phyloP scores from a whole-genome alignment of 129 eudicot genomes.

The Flaveria brownii region DNA sequence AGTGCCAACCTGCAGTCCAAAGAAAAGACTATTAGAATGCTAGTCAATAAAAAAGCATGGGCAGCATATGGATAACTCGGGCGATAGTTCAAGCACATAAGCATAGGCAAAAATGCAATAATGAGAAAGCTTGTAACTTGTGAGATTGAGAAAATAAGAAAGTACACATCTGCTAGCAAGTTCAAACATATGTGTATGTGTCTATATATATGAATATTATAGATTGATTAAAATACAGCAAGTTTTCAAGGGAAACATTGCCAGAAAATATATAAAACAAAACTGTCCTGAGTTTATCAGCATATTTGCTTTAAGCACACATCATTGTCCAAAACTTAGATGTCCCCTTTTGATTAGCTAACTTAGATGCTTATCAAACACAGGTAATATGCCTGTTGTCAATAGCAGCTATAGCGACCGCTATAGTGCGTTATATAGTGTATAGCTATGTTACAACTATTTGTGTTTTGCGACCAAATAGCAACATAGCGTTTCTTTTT shows the following conservation, averaged over 20 bases:
- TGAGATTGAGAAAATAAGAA: neutral
- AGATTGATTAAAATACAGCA: neutral
- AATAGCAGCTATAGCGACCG: too few species aligned
- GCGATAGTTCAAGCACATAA: neutral
- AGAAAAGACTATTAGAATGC: conserved; percentile 24
- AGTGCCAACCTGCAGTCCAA: conserved; percentile 86
- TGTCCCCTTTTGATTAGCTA: neutral
- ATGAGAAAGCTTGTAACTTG: conserved; percentile 12
- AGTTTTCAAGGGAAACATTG: neutral
- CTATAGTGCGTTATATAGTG: too few species aligned
- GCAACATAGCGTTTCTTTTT: too few species aligned
- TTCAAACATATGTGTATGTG: neutral
- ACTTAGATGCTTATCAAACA: too few species aligned
- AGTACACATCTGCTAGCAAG: conserved; percentile 13
- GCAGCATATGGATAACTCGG: conserved; percentile 8
- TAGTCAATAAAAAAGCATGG: neutral
- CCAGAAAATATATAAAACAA: neutral
- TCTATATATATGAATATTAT: neutral
- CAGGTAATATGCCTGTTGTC: too few species aligned
- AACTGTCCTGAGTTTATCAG: neutral
- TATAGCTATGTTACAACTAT: too few species aligned
- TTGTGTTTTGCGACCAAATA: too few species aligned
- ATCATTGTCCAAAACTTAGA: conserved; percentile 8
- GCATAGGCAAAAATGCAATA: neutral
- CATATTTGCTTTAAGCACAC: neutral